A percentile compares a stretch with the other conserved stretches of the same genome.
These are phyloP conservation scores for Claviceps pusilla DNA, from an alignment of 2,329 filamentous ascomycete species.

Conservation along the genomic window DNA sequence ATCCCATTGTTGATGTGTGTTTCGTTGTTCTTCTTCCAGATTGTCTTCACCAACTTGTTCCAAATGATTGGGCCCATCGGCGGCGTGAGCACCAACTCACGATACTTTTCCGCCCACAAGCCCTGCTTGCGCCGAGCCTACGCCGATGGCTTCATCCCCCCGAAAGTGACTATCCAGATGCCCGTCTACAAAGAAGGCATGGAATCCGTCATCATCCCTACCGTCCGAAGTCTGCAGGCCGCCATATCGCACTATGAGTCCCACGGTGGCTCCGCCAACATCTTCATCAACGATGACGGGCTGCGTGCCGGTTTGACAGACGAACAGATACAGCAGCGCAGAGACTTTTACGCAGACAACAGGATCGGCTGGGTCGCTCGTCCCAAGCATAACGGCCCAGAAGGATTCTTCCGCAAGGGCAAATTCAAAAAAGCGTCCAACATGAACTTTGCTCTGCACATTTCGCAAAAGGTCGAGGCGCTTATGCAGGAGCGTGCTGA, in stretches of 20 bases:
- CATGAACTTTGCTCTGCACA: conserved; percentile 56
- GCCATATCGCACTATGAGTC: conserved; percentile 36
- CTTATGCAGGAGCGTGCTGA: conserved; percentile 28
- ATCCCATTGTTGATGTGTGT: conserved; percentile 22
- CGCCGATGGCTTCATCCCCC: conserved; percentile 18
- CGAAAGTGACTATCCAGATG: conserved; percentile 21
- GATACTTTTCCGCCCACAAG: conserved; percentile 27
- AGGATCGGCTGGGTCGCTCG: conserved; percentile 32
- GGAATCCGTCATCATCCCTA: conserved; percentile 31
- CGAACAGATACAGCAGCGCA: conserved; percentile 24
- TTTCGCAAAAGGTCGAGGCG: conserved; percentile 48
- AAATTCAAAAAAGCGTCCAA: conserved; percentile 65
- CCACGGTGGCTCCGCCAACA: conserved; percentile 29
- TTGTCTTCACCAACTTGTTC: conserved; percentile 23
- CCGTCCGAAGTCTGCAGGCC: conserved; percentile 30
- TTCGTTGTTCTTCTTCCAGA: conserved; percentile 28
- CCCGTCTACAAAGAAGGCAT: conserved; percentile 28
- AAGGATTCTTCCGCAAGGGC: conserved; percentile 37
- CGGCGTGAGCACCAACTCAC: conserved; percentile 26
- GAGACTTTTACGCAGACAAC: conserved; percentile 35
- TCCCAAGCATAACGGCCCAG: conserved; percentile 30
- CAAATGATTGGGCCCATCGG: conserved; percentile 35
- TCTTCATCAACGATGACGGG: conserved; percentile 50
- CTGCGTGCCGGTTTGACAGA: conserved; percentile 35
- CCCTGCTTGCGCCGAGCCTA: conserved; percentile 19